Conservation (phyloP, 2,329 filamentous ascomycete genomes). For the Myriosclerotinia curreyana region DNA sequence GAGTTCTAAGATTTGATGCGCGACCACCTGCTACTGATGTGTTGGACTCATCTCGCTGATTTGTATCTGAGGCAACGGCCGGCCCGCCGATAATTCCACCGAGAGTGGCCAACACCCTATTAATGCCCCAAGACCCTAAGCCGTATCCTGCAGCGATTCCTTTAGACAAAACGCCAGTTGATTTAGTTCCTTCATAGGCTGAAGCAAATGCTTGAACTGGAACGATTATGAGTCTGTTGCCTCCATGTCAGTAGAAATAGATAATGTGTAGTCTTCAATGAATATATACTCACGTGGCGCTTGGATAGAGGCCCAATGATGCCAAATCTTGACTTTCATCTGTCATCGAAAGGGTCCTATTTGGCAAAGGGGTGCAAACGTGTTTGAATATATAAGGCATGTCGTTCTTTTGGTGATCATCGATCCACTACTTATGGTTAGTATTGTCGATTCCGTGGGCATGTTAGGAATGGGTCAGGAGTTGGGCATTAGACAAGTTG, state of each 20-base stretch:
- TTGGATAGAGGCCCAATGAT: constrained; percentile 72
- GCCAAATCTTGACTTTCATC: constrained; percentile 70
- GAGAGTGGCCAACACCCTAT: constrained; percentile 44
- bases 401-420: constrained; percentile 57
- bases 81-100: constrained; percentile 41
- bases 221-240: constrained; percentile 62
- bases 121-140: constrained; percentile 45
- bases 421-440: constrained; percentile 58
- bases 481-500: not conserved
- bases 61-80: constrained; percentile 18
- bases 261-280: not conserved
- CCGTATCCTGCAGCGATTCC: constrained; percentile 41
- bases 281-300: constrained; percentile 54
- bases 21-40: constrained; percentile 32
- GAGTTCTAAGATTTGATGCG: constrained; percentile 48
- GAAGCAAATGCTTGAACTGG: constrained; percentile 62
- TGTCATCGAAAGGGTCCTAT: constrained; percentile 66
- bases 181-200: constrained; percentile 48
- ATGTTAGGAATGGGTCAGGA: not conserved
- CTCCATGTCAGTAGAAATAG: not conserved
- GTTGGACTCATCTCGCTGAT: not conserved
- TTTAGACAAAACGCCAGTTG: constrained; percentile 38
- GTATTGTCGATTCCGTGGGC: not conserved
- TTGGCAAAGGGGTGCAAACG: constrained; percentile 74
- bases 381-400: constrained; percentile 80